Evolutionary conservation across 345 rosid species (phyloP), one percentile per base, ranked within the genome.

Genomic region (Erysimum cheiranthoides): DNA sequence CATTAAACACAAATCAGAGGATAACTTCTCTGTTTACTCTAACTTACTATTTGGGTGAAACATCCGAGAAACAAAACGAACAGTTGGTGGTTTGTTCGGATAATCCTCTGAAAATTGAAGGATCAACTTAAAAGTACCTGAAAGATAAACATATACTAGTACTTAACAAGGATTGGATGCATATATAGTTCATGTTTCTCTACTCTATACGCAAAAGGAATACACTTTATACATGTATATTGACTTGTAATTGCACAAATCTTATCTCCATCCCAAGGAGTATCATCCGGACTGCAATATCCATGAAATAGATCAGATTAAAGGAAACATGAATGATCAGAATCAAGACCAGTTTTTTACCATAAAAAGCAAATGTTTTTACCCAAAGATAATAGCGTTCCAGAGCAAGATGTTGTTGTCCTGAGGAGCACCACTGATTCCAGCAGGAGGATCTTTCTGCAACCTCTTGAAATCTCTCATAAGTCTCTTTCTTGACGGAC

Each of bases 331-430:
- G 25, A 21, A 21, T 21, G 25, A 21, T 10, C 28, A 66, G 39
- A 27, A 27, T 12, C 34, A 42, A 25, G 4, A 66, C 14, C 16
- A 49, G 28, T 36, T 8, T 18, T n/a, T 8, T 10, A 39, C 2
- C 34, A 32, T 12, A 17, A 18, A 17, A 62, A 25, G 39, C 13
- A 27, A 11, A 43, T 46, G 46, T 42, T 30, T 38, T 79, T 47
- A 86, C 89, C 89, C 89, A 4, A 86, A 86, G 69, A 86, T 86
- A 34, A 86, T 87, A 3, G 89, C 89, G 80, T 84, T 86, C 89
- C 89, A 86, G 60, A 82, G 84, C 83, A 86, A 63, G 31, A 86
- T 86, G 58, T 84, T 86, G 74, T 82, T 84, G 73, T 84, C 87
- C 34, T 86, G 89, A 59, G 89, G 89, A 62, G 89, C 88, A 57